These are phyloP conservation scores for Penicillium psychrofluorescens DNA, from an alignment of 495 filamentous ascomycete genomes.

Conservation along the genomic window DNA sequence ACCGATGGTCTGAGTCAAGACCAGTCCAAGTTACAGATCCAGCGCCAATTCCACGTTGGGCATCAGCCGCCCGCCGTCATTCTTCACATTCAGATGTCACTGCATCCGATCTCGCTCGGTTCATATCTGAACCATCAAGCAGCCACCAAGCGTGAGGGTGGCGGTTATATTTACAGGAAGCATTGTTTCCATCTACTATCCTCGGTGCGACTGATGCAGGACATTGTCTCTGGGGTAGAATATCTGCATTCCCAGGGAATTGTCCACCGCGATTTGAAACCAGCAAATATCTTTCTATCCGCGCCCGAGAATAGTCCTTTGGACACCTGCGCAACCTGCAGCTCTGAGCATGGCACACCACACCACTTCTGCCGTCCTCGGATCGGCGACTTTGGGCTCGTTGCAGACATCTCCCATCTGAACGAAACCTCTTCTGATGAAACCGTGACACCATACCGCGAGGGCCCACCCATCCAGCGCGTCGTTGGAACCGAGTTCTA, in stretches of 20 bases:
- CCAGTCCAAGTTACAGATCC: slow-evolving; percentile 29
- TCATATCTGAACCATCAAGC: slow-evolving; percentile 36
- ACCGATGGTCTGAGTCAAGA: slow-evolving; percentile 41
- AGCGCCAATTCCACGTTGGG: slow-evolving; percentile 15
- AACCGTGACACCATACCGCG: slow-evolving; percentile 7
- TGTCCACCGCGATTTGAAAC: slow-evolving; percentile 65
- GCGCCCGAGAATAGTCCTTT: slow-evolving; percentile 17
- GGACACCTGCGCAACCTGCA: slow-evolving; percentile 27
- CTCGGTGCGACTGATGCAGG: slow-evolving; percentile 34
- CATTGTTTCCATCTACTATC: slow-evolving; percentile 46
- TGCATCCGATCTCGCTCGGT: slow-evolving; percentile 42
- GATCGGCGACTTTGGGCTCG: slow-evolving; percentile 49
- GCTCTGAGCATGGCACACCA: slow-evolving; percentile 8
- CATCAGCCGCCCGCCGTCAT: slow-evolving; percentile 33
- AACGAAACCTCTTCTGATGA: slow-evolving; percentile 14
- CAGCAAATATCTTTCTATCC: slow-evolving; percentile 61
- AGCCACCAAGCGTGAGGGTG: not conserved
- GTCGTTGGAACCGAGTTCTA: slow-evolving; percentile 44
- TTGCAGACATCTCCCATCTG: slow-evolving; percentile 44
- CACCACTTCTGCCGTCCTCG: slow-evolving; percentile 39
- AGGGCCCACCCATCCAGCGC: slow-evolving; percentile 19
- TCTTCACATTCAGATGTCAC: slow-evolving; percentile 49
- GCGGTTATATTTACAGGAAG: slow-evolving; percentile 13
- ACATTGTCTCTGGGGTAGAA: slow-evolving; percentile 43
- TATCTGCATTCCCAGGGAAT: slow-evolving; percentile 56